These are phyloP conservation scores for Asparagopsis taxiformis DNA, from an alignment of 31 red algal genomes.

Conservation along the genomic window DNA sequence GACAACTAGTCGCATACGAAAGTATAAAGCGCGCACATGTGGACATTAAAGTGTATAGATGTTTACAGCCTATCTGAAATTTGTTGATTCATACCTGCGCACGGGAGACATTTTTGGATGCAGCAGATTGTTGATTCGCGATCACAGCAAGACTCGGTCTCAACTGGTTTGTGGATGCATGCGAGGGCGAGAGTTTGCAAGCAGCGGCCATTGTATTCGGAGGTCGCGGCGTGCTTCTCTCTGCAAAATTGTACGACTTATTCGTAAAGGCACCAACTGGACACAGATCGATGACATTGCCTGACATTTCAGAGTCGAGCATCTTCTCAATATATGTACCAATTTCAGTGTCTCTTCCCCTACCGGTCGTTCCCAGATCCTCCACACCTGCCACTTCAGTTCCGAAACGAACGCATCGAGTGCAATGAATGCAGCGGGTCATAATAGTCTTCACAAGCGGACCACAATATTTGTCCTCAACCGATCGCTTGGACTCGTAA, in stretches of 20 bases:
- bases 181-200: neutral
- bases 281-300: constrained; percentile 99
- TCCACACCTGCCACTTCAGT: constrained; percentile 96
- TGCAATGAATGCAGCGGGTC: constrained; percentile 99
- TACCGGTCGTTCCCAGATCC: constrained; percentile 85
- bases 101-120: too few species aligned
- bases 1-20: neutral
- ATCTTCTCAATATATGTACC: constrained; percentile 94
- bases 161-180: too few species aligned
- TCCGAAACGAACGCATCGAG: constrained; percentile 95
- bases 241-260: constrained; percentile 70
- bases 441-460: constrained; percentile 97
- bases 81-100: too few species aligned
- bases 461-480: constrained; percentile 91
- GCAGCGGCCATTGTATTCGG: too few species aligned
- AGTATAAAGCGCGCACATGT: neutral
- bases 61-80: too few species aligned
- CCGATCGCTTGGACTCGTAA: constrained; percentile 91
- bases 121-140: too few species aligned
- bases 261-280: constrained; percentile 96
- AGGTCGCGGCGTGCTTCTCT: neutral
- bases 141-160: too few species aligned
- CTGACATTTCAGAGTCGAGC: constrained; percentile 84
- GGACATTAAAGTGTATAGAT: neutral
- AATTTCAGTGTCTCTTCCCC: constrained; percentile 93